These are phyloP conservation scores for Gaertneriomyces semiglobifer DNA, from an alignment of 192 early-diverging fungal genomes.

Conservation along the genomic window DNA sequence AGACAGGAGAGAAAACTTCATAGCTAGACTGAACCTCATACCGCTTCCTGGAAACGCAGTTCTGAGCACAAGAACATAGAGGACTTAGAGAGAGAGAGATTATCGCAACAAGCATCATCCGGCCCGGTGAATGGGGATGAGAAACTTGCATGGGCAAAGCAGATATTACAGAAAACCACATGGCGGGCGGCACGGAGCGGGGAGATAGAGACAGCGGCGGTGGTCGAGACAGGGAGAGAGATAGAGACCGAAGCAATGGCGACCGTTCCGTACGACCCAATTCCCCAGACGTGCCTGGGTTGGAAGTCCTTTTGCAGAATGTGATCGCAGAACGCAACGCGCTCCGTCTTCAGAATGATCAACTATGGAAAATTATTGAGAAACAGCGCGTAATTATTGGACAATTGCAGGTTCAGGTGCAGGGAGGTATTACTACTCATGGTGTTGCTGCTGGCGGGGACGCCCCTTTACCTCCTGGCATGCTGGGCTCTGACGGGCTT, in stretches of 20 bases:
- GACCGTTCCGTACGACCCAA: background rate
- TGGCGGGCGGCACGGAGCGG: too few relatives aligned
- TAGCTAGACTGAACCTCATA: too few relatives aligned
- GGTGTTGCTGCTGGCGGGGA: slow-evolving; percentile 3
- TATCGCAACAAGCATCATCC: too few relatives aligned
- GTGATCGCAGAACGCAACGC: slow-evolving; percentile 53
- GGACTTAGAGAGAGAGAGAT: too few relatives aligned
- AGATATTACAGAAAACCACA: too few relatives aligned
- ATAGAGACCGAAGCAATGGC: background rate
- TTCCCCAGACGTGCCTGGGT: slow-evolving; percentile 20
- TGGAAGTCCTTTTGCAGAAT: slow-evolving; percentile 25
- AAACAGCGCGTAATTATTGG: slow-evolving; percentile 83
- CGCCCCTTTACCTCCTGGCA: background rate
- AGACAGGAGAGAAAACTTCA: too few relatives aligned
- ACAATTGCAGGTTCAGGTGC: slow-evolving; percentile 60
- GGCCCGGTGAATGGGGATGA: too few relatives aligned
- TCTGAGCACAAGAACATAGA: too few relatives aligned
- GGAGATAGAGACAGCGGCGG: too few relatives aligned
- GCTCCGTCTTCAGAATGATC: slow-evolving; percentile 75
- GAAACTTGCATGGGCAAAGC: too few relatives aligned
- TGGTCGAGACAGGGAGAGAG: background rate
- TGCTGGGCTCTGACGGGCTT: background rate
- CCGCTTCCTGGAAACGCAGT: too few relatives aligned
- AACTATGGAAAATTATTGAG: slow-evolving; percentile 89
- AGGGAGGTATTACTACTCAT: background rate